Evolutionary conservation across 768 basidiomycete genomes (phyloP).

Genomic region (Leccinum barrowsii): DNA sequence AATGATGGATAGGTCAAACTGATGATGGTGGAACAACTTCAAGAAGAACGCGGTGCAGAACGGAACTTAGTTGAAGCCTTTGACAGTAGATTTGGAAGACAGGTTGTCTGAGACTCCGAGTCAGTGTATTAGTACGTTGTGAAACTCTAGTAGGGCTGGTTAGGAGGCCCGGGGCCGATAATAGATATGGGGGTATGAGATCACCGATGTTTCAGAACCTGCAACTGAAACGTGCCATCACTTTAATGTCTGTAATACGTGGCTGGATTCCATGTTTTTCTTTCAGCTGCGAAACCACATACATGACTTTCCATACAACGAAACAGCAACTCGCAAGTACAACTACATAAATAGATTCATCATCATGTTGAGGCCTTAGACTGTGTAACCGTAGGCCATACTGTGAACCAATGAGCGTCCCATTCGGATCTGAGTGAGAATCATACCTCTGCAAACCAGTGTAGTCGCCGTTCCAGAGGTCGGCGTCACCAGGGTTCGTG

Average conservation of each 20-base stretch:
- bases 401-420: slow-evolving; percentile 3
- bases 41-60: too few species aligned
- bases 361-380: background rate
- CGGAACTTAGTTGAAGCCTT: too few species aligned
- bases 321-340: background rate
- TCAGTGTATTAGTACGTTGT: too few species aligned
- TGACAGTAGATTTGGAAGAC: too few species aligned
- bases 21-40: too few species aligned
- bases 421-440: background rate
- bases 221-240: too few species aligned
- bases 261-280: background rate
- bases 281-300: background rate
- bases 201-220: too few species aligned
- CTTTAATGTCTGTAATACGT: background rate
- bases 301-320: background rate
- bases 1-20: too few species aligned
- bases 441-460: slow-evolving; percentile 39
- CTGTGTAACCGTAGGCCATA: slow-evolving; percentile 18
- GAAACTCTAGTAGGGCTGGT: too few species aligned
- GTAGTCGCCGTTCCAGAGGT: slow-evolving; percentile 52
- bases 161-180: too few species aligned
- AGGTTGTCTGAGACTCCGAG: too few species aligned
- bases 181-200: too few species aligned
- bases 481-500: slow-evolving; percentile 54
- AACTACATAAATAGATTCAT: background rate